A percentile compares a stretch with the other conserved stretches of the same genome.
Conservation (phyloP, 2,329 filamentous ascomycete genomes). For the Clonostachys solani region DNA sequence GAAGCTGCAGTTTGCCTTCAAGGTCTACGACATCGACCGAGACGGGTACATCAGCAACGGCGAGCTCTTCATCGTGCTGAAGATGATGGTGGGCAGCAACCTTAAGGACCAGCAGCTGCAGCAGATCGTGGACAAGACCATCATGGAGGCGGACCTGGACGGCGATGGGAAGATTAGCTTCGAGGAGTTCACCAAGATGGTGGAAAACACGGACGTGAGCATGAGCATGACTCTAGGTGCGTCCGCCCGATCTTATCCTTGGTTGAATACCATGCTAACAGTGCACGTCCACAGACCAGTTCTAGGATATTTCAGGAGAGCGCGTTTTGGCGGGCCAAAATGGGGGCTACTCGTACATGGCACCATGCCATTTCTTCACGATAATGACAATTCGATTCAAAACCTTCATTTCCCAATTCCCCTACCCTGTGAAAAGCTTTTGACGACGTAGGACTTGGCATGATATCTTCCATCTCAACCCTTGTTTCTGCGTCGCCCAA, state of each 20-base stretch:
- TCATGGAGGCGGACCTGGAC: constrained; percentile 98
- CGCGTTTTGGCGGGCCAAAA: neutral
- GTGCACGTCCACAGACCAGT: neutral
- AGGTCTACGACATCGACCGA: constrained; percentile 98
- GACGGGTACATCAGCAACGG: constrained; percentile 99
- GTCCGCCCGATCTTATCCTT: constrained; percentile 15
- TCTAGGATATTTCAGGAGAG: neutral
- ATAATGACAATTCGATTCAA: neutral
- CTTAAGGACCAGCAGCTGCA: constrained; percentile 98
- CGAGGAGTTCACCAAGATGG: constrained; percentile 98
- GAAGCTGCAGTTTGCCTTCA: constrained; percentile 96
- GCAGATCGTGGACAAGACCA: constrained; percentile 99
- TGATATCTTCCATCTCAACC: too few species aligned
- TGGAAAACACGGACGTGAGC: constrained; percentile 83
- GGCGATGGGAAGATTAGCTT: constrained; percentile 98
- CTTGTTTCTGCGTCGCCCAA: too few species aligned
- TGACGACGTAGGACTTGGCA: too few species aligned
- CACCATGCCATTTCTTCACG: neutral
- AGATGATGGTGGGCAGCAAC: constrained; percentile 99
- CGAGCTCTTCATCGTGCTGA: constrained; percentile 97
- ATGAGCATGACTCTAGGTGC: constrained; percentile 71
- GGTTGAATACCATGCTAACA: neutral
- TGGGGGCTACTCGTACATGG: neutral
- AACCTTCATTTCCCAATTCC: too few species aligned
- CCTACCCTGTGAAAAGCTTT: too few species aligned